Conservation (phyloP, 345 rosid species). For the Alliaria petiolata region DNA sequence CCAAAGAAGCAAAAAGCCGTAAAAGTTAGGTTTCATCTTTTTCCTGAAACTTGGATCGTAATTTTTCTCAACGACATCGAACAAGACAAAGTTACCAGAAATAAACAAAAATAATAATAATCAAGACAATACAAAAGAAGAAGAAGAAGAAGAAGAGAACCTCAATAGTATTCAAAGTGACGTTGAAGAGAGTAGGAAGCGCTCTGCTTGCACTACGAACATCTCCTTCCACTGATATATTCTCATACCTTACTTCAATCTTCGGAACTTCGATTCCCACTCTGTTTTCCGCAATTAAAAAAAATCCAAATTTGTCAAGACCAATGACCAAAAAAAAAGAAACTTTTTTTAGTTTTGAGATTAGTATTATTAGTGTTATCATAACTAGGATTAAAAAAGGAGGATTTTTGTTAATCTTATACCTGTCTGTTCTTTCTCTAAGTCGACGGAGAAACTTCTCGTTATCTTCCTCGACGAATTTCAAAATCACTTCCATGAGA, state of each 20-base stretch:
- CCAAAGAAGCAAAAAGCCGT: background rate
- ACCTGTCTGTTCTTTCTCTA: conserved; percentile 75
- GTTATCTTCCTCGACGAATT: conserved; percentile 72
- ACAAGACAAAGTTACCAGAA: background rate
- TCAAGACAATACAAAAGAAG: no score
- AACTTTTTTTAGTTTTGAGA: no score
- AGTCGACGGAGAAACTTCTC: conserved; percentile 60
- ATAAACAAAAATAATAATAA: no score
- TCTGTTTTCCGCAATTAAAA: no score
- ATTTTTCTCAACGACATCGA: conserved; percentile 3
- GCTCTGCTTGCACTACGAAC: conserved; percentile 86
- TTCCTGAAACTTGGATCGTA: background rate
- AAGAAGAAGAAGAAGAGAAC: conserved; percentile 39
- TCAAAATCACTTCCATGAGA: conserved; percentile 61
- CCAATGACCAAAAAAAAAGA: background rate
- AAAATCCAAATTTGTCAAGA: no score
- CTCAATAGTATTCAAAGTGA: conserved; percentile 60
- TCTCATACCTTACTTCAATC: conserved; percentile 75
- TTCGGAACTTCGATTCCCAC: conserved; percentile 79
- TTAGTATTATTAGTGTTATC: no score
- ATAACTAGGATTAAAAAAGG: no score
- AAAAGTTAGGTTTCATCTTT: conserved; percentile 14
- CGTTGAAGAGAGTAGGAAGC: conserved; percentile 70
- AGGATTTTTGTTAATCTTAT: background rate
- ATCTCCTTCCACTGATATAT: conserved; percentile 63